A percentile compares a stretch with the other conserved stretches of the same genome.
Conservation (phyloP, 1,284 basidiomycete species). For the Sanghuangporus weigelae region DNA sequence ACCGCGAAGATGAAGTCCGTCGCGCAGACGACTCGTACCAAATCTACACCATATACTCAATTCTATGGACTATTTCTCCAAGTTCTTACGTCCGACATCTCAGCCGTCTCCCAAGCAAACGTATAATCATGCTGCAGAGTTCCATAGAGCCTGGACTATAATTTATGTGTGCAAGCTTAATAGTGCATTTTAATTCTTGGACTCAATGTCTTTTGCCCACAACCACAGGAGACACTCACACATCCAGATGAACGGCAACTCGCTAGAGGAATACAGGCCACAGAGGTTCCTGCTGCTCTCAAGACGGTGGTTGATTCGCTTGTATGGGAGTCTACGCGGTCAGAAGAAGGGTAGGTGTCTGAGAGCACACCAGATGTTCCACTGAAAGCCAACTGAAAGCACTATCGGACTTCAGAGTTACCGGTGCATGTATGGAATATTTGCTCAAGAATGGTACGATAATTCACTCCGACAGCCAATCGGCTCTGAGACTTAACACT, state of each 20-base stretch:
- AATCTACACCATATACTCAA: neutral
- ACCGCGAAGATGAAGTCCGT: neutral
- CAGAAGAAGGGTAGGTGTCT: slow-evolving; percentile 74
- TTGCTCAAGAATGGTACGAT: slow-evolving; percentile 78
- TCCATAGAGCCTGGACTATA: slow-evolving; percentile 65
- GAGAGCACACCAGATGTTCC: slow-evolving; percentile 1
- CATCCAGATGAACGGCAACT: slow-evolving; percentile 81
- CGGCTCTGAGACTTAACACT: neutral
- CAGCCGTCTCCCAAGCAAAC: slow-evolving; percentile 46
- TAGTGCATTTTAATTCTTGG: neutral
- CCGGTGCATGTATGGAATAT: slow-evolving; percentile 87
- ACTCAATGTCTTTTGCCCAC: slow-evolving; percentile 6
- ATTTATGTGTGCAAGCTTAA: slow-evolving; percentile 49
- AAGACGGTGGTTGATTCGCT: slow-evolving; percentile 84
- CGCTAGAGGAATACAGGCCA: slow-evolving; percentile 74
- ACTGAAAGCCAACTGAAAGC: neutral
- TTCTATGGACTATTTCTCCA: slow-evolving; percentile 78
- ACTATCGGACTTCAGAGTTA: slow-evolving; percentile 44
- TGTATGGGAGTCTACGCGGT: slow-evolving; percentile 79
- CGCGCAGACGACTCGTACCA: neutral
- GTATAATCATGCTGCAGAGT: slow-evolving; percentile 65
- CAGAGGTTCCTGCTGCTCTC: slow-evolving; percentile 74
- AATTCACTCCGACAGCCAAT: neutral
- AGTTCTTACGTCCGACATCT: slow-evolving; percentile 56
- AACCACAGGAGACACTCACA: slow-evolving; percentile 60